phyloP scores from a whole-genome alignment of 495 filamentous ascomycete genomes.

The Aspergillus diversus region DNA sequence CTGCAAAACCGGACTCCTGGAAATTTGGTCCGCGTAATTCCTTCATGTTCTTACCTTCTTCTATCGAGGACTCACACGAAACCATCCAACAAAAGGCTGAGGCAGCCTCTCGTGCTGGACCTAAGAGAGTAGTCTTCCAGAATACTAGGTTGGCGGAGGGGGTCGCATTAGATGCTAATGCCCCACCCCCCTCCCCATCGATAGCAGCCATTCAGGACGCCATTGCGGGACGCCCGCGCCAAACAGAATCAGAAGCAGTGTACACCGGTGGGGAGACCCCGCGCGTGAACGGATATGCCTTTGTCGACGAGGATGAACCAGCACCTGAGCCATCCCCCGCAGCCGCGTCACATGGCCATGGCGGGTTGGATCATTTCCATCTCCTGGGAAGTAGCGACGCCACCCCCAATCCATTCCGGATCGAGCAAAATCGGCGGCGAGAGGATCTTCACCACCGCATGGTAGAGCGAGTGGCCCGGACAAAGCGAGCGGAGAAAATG shows the following conservation, averaged over 20 bases:
- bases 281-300: conserved; percentile 87
- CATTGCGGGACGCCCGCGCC: conserved; percentile 73
- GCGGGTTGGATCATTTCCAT: conserved; percentile 30
- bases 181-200: conserved; percentile 72
- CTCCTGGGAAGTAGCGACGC: conserved; percentile 62
- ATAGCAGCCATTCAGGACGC: conserved; percentile 85
- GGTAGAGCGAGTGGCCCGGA: conserved; percentile 82
- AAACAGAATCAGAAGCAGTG: conserved; percentile 66
- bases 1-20: conserved; percentile 80
- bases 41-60: conserved; percentile 81
- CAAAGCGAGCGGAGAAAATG: conserved; percentile 62
- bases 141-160: conserved; percentile 71
- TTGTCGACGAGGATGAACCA: conserved; percentile 83
- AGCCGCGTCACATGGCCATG: conserved; percentile 19
- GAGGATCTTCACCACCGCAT: conserved; percentile 87
- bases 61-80: conserved; percentile 66
- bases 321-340: conserved; percentile 24
- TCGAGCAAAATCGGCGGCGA: conserved; percentile 73
- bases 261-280: conserved; percentile 78
- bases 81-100: conserved; percentile 71
- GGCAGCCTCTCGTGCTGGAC: conserved; percentile 70
- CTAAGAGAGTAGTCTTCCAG: conserved; percentile 76
- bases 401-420: conserved; percentile 79
- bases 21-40: conserved; percentile 73
- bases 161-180: conserved; percentile 28